Evolutionary conservation across 1,284 basidiomycete genomes (phyloP), one percentile per base, ranked within the genome.

Genomic region (Hypsizygus ulmarius): DNA sequence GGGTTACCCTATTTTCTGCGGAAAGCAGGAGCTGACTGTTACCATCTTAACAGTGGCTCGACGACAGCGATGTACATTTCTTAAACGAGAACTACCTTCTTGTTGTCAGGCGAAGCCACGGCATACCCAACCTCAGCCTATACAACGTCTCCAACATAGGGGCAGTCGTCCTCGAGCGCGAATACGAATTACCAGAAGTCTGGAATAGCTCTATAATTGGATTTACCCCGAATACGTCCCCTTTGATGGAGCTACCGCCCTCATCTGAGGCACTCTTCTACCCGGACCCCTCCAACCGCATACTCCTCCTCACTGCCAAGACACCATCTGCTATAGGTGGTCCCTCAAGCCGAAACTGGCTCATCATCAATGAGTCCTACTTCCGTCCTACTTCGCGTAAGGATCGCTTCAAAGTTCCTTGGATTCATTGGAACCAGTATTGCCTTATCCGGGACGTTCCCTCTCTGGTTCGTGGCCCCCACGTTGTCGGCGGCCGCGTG

Each of bases 101-200:
- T 35, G 70, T 70, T 7, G 58, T 69, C 52, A 66, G 64, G 48
- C 67, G 66, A 44, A 59, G 60, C 19, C 65, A 64, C 18, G 66
- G 65, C 38, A 50, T 58, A 30, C 63, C 71, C 10, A 55, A 65
- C 16, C 54, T 77, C 30, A 64, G 66, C 46, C 63, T 77, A 29
- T 77, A 75, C 61, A 70, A 73, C 55, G 67, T 78, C 53, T 60
- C 63, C 16, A 64, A 73, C 45, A 63, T 75, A 39, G 60, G 61
- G 12, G 65, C 67, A 14, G 64, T 72, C 50, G 61, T 61, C 19
- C 57, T 71, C 28, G 64, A 72, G 47, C 71, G 73, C 45, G 73
- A 75, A 53, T 75, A 74, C 52, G 72, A 77, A 52, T 67, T 78
- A 19, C 76, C 76, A 0, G 65, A 63, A 18, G 61, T 62, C 37